Conservation (phyloP, 352 stramenopile species). For the Phytopythium sindhum region DNA sequence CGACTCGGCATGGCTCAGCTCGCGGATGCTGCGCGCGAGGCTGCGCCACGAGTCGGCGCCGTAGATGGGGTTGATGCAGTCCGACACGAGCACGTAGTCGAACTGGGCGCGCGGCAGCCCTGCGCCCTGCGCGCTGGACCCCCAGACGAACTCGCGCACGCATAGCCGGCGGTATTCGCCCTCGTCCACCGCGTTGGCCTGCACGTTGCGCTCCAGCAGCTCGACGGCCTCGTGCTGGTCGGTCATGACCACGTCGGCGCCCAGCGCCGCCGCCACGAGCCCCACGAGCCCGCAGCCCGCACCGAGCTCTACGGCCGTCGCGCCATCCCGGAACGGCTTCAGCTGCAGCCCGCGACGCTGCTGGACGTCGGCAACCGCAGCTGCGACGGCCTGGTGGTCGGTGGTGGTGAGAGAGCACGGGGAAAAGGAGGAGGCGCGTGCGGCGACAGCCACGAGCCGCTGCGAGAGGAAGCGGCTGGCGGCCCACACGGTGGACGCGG, state of each 20-base stretch:
- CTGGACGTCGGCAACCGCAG: not conserved
- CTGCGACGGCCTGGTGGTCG: not conserved
- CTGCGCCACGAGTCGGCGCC: conserved; percentile 75
- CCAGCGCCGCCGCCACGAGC: conserved; percentile 57
- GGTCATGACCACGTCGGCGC: conserved; percentile 66
- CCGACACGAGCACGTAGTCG: conserved; percentile 72
- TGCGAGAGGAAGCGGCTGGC: conserved; percentile 67
- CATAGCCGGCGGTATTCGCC: conserved; percentile 33
- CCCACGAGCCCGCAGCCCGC: conserved; percentile 76
- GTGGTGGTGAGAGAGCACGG: not conserved
- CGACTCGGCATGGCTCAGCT: conserved; percentile 47
- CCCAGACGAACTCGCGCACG: conserved; percentile 66
- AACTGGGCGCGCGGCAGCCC: conserved; percentile 27
- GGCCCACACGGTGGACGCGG: conserved; percentile 69
- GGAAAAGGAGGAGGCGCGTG: not conserved
- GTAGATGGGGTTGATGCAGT: conserved; percentile 88
- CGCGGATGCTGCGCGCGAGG: conserved; percentile 60
- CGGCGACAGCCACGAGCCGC: conserved; percentile 43
- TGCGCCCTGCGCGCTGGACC: conserved; percentile 13
- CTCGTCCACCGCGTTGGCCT: conserved; percentile 37
- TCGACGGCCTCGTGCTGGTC: conserved; percentile 69
- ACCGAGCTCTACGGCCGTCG: conserved; percentile 68
- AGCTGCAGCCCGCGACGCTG: conserved; percentile 2
- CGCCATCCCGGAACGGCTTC: conserved; percentile 19
- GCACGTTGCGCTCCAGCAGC: conserved; percentile 57